Conservation (phyloP, 306 rosid genomes). For the Gleditsia sinensis region DNA sequence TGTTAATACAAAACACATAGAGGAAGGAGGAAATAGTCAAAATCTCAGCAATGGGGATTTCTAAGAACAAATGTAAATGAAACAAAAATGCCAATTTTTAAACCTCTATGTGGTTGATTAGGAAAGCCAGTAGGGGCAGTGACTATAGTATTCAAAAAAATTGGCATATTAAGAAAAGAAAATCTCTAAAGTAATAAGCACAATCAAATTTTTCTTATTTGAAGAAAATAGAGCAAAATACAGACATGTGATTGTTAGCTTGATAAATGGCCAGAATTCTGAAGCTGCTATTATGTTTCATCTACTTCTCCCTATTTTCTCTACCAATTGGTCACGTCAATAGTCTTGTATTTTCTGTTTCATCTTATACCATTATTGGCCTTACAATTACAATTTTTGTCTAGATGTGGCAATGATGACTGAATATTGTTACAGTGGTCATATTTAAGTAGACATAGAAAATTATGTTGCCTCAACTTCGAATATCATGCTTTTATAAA, state of each 20-base stretch:
- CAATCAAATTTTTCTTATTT: constrained; percentile 1
- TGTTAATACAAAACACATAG: constrained; percentile 38
- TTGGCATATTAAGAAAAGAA: constrained; percentile 23
- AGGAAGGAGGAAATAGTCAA: constrained; percentile 30
- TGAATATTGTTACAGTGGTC: constrained; percentile 18
- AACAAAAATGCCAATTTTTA: constrained; percentile 8
- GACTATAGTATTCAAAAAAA: constrained; percentile 51
- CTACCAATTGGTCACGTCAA: constrained; percentile 22
- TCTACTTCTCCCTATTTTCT: not conserved
- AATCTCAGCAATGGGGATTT: constrained; percentile 12
- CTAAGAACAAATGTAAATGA: not conserved
- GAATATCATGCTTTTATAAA: constrained; percentile 21
- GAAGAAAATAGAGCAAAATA: constrained; percentile 32
- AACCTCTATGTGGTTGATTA: constrained; percentile 99
- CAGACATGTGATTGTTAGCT: too few relatives aligned
- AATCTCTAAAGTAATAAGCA: not conserved
- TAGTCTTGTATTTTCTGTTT: constrained; percentile 22
- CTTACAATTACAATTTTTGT: constrained; percentile 27
- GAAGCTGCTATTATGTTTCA: constrained; percentile 20
- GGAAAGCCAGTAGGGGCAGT: constrained; percentile 98
- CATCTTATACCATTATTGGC: constrained; percentile 33
- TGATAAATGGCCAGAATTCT: too few relatives aligned
- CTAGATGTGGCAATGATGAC: constrained; percentile 13
- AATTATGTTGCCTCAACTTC: constrained; percentile 33
- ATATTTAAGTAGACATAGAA: constrained; percentile 26